Conservation (phyloP, 2,329 filamentous ascomycete genomes). For the Cordyceps cateniannulata region DNA sequence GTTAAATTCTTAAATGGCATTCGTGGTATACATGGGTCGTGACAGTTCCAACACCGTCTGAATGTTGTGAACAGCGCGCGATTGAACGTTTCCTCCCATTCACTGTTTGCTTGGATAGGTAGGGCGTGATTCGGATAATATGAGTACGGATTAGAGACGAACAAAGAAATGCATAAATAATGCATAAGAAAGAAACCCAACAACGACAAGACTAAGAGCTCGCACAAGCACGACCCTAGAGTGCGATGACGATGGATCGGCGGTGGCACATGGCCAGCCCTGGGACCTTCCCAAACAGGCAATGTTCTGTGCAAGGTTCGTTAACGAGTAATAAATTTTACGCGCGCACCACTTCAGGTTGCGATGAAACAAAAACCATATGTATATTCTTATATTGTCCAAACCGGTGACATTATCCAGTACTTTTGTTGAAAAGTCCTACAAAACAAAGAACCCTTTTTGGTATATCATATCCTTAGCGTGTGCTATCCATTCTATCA, state of each 20-base stretch:
- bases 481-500: conserved; percentile 7
- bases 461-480: conserved; percentile 3
- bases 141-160: too few species aligned
- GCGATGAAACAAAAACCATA: not conserved
- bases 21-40: too few species aligned
- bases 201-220: too few species aligned
- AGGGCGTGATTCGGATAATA: too few species aligned
- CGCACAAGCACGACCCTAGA: too few species aligned
- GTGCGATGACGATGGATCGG: not conserved
- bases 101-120: too few species aligned
- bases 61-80: too few species aligned
- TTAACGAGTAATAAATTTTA: not conserved
- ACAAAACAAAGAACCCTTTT: not conserved
- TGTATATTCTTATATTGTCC: not conserved
- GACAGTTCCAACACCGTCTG: too few species aligned
- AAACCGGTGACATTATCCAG: not conserved
- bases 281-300: not conserved
- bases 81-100: too few species aligned
- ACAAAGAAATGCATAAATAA: too few species aligned
- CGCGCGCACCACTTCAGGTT: too few species aligned
- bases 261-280: not conserved
- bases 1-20: not conserved
- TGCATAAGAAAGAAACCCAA: too few species aligned
- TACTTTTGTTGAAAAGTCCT: not conserved
- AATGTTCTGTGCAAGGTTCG: not conserved